Evolutionary conservation across 2,329 filamentous ascomycete species (phyloP), one percentile per base, ranked within the genome.

Genomic region (Balansia obtecta): DNA sequence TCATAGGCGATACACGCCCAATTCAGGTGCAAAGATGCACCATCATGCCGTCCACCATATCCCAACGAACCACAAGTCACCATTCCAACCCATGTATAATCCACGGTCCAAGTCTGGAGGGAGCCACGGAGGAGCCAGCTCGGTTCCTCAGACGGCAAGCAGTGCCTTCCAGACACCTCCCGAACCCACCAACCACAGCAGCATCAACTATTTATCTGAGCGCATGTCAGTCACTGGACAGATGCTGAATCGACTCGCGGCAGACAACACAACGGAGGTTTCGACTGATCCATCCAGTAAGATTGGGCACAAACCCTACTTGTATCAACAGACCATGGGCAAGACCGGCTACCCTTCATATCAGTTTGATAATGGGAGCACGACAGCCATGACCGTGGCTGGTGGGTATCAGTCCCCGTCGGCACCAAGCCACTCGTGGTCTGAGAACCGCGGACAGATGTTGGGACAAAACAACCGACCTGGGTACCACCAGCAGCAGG

Each of bases 61-160:
- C 27, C 39, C 46, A 18, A 13, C 38, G 57, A 57, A 32, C 67
- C 41, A 42, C 68, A 45, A 42, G 33, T 45, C 66, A 15, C 62
- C 64, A 0, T 62, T 63, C 32, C 61, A 65, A 52, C 53, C 59
- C 34, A 49, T 55, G 50, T 43, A 55, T 37, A 52, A 54, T 22
- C 52, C 63, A 48, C 58, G 60, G 22, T 56, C 62, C 11, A 61
- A 61, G 51, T 69, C 69, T 12, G 58, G 63, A 48, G 64, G 67
- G 43, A 59, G 62, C 2, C 65, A 66, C n/a, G 41, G 49, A 42
- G 38, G 42, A 11, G 50, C 46, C 9, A 30, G 22, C 2, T 43
- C 30, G 12, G 48, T 39, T 13, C 34, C 50, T 3, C 50, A 54
- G 30, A 18, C 45, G 10, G 38, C 50, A 13, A 42, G 46, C 7